Base-by-base conservation (phyloP, 768 basidiomycete genomes). In the Roridomyces roridus region DNA sequence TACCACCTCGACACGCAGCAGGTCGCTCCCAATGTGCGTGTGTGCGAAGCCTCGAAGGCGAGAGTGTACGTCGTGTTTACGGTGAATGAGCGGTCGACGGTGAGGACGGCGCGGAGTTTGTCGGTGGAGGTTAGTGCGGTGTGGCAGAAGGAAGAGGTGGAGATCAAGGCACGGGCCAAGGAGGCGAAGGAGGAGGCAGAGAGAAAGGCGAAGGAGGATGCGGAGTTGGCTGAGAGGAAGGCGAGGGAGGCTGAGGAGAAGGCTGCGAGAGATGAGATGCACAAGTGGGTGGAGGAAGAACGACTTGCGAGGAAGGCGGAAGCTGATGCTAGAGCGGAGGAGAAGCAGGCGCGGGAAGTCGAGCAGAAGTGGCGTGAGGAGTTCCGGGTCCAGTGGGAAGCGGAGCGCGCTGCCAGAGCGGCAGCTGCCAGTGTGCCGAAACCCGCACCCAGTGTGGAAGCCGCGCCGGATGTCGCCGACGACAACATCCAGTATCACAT, bases 51-150 rank as follows among this genome's bases (percentile, higher is more conserved):
- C 31, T 9, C 17, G n/a, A n/a, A n/a, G 7, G 37, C 47, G 3
- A 24, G 54, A 34, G 47, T 66, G 6, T 67, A 66, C 39, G 34
- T 67, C 21, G 44, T 64, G 47, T 67, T 67, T 43, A 63, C 64
- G 34, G 60, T 64, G 15, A 36, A 45, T 36, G 66, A 67, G 43
- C 62, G 60, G 49, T 58, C 65, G 20, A 58, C 63, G 8, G 37
- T 47, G 23, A 36, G 59, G 26, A 67, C 62, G 10, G 39, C 29
- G 24, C 62, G 66, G 18, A 57, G 49, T 35, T 50, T 67, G 14
- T 51, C 59, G 18, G 31, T 67, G 18, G 56, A 62, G 23, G 58
- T 66, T 20, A 52, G 45, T 14, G 65, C 62, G 39, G 59, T 56
- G 20, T 66, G 65, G 63, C 51, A 48, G 29, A 55, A 40, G 55